These are phyloP conservation scores for Vachellia pachyceras DNA, from an alignment of 306 rosid species.

Conservation along the genomic window DNA sequence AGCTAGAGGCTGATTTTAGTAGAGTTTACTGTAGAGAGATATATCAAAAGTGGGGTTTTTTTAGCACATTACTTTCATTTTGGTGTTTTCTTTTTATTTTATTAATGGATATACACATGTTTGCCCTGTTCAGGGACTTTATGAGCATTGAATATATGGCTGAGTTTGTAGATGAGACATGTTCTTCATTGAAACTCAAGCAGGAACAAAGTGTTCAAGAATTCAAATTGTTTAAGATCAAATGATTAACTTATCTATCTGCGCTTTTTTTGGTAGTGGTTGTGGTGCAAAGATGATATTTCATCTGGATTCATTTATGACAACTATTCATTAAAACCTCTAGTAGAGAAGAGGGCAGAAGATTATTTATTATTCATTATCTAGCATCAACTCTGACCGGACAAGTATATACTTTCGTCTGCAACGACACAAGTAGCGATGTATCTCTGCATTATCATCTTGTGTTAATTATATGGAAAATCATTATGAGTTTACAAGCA, in stretches of 20 bases:
- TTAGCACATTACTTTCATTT: conserved; percentile 30
- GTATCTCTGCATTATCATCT: not conserved
- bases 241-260: not conserved
- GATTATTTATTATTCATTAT: not conserved
- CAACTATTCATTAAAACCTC: not conserved
- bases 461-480: not conserved
- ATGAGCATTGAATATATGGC: not conserved
- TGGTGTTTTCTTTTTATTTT: conserved; percentile 30
- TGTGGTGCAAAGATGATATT: too few relatives aligned
- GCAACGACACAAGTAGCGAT: not conserved
- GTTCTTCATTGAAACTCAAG: not conserved
- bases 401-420: not conserved
- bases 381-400: not conserved
- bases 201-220: not conserved
- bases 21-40: conserved; percentile 9
- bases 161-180: conserved; percentile 29
- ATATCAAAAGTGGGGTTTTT: conserved; percentile 17
- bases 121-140: not conserved
- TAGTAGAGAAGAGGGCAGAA: not conserved
- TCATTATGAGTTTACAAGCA: too few relatives aligned
- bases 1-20: conserved; percentile 21
- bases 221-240: not conserved
- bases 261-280: too few relatives aligned
- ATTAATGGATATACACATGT: not conserved
- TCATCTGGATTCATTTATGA: too few relatives aligned